Base-by-base conservation (phyloP, 164 flowering plant genomes). In the Euptelea pleiosperma region DNA sequence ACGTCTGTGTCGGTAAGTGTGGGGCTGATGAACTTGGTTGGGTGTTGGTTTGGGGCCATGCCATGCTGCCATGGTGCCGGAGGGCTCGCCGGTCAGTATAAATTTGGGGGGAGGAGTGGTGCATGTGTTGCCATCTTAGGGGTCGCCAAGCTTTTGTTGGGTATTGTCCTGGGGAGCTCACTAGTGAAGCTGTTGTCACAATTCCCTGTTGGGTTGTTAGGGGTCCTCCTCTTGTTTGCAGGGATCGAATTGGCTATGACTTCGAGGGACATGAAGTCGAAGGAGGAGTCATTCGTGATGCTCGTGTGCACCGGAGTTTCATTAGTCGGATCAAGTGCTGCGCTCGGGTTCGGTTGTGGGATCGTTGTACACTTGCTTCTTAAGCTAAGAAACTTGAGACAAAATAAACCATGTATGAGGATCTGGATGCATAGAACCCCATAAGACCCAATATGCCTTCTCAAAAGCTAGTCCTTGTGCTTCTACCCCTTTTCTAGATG, bases 51-150 rank as follows among this genome's bases (percentile, higher is more conserved):
- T 57, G 96, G 92, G 8, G 92, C 92, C 15, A 79, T 86, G 88
- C 96, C 96, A 0, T 63, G 80, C 51, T 88, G 96, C 71, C 96
- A 88, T 52, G 91, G 96, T 1, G 96, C 96, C 0, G 96, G 96
- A 0, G 96, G 96, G 37, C 70, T 85, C 7, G 91, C 96, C 0
- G 96, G 96, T 37, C 96, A 88, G 75, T 88, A 87, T 68, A 83
- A 82, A 66, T 87, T 90, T 58, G 95, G 97, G 2, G 94, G 92
- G 1, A 75, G 94, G 72, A 82, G 87, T 55, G 97, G 97, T 4
- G 94, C 74, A 8, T 79, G 89, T 60, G 97, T 90, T 52, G 91
- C 85, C 1, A 25, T 85, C 22, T 70, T 90, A 5, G 97, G 97
- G 8, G 66, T 62, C 21, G 82, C 78, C 29, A 90, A 90, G 58